phyloP scores from a whole-genome alignment of 257 asterid species.

The Solanum piurae region DNA sequence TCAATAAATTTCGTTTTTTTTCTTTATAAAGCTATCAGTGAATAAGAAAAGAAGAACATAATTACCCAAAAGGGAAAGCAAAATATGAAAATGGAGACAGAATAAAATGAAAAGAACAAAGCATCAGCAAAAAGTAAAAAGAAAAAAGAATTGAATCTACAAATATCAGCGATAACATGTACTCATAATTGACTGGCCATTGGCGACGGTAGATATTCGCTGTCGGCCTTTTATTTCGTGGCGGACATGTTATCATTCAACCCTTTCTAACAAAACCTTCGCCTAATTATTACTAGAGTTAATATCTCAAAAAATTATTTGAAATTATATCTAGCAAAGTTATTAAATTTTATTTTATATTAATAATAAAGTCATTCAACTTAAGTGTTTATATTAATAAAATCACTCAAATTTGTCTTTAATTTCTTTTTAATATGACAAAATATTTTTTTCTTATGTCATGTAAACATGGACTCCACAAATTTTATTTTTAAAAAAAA shows the following conservation, averaged over 20 bases:
- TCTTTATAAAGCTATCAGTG: not conserved
- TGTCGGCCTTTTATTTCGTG: not conserved
- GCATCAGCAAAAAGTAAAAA: not conserved
- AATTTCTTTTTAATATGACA: no score
- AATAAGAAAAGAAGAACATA: not conserved
- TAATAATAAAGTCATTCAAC: no score
- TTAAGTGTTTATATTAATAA: no score
- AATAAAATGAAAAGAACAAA: not conserved
- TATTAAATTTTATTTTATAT: no score
- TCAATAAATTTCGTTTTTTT: not conserved
- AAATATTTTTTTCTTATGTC: no score
- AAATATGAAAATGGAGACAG: not conserved
- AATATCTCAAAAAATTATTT: no score
- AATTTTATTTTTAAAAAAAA: no score
- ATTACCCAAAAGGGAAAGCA: not conserved
- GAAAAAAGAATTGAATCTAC: not conserved
- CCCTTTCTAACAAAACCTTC: not conserved
- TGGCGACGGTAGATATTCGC: not conserved
- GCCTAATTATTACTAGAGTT: not conserved
- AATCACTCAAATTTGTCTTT: no score
- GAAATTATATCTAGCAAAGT: no score
- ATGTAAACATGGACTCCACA: no score
- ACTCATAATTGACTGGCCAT: not conserved
- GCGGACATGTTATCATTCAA: not conserved
- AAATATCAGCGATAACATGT: not conserved